Conservation (phyloP, 2,329 filamentous ascomycete species). For the Scedosporium apiospermum region DNA sequence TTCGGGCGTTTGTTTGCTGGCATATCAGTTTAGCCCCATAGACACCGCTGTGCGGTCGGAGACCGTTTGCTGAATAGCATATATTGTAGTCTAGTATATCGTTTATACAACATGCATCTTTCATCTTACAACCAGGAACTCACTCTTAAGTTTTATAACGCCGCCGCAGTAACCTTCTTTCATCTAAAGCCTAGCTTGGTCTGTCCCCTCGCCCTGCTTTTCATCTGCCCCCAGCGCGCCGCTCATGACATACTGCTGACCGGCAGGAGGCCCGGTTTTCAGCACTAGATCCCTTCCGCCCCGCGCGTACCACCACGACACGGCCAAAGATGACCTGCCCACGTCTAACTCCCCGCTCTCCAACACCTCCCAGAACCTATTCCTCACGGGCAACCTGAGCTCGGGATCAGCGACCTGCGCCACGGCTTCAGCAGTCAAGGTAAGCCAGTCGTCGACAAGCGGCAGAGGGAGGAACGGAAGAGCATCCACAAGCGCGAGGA, state of each 20-base stretch:
- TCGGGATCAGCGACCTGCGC: slow-evolving; percentile 50
- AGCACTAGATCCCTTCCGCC: slow-evolving; percentile 44
- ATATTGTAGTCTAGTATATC: too few relatives aligned
- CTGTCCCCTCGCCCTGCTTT: background rate
- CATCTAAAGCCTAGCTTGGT: slow-evolving; percentile 1
- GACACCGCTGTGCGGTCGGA: too few relatives aligned
- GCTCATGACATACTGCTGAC: slow-evolving; percentile 1
- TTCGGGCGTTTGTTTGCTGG: too few relatives aligned
- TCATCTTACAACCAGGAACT: too few relatives aligned
- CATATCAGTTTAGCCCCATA: too few relatives aligned
- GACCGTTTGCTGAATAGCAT: too few relatives aligned
- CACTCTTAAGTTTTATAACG: background rate
- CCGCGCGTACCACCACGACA: slow-evolving; percentile 72
- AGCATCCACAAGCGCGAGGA: slow-evolving; percentile 69
- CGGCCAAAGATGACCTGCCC: slow-evolving; percentile 66
- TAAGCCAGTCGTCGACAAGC: slow-evolving; percentile 73
- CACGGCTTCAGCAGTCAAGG: slow-evolving; percentile 58
- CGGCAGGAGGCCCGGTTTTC: slow-evolving; percentile 14
- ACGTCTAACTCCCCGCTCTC: slow-evolving; percentile 82
- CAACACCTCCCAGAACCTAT: slow-evolving; percentile 70
- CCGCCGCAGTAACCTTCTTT: background rate
- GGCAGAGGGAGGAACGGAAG: slow-evolving; percentile 63
- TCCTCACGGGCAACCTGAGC: slow-evolving; percentile 56
- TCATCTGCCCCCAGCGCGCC: background rate
- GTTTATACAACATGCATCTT: too few relatives aligned